phyloP scores from a whole-genome alignment of 768 basidiomycete genomes.

The Collybiopsis luxurians region DNA sequence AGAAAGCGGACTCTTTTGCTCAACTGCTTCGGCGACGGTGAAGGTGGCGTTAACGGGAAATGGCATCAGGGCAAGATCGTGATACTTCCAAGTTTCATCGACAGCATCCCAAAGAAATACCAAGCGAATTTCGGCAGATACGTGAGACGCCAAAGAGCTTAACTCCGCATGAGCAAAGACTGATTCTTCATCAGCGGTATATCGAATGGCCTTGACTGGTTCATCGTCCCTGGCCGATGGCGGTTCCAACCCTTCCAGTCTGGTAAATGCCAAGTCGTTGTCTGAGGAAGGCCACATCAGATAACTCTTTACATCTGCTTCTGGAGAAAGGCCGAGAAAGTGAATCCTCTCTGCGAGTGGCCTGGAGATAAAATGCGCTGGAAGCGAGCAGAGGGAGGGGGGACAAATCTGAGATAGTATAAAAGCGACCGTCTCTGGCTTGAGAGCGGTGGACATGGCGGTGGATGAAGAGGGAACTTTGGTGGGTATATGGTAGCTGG shows the following conservation, averaged over 20 bases:
- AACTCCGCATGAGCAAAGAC: constrained; percentile 50
- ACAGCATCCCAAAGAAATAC: constrained; percentile 64
- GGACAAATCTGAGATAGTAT: constrained; percentile 59
- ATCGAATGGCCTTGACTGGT: constrained; percentile 16
- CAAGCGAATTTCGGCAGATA: constrained; percentile 51
- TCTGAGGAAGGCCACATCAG: constrained; percentile 62
- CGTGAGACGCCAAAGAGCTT: constrained; percentile 24
- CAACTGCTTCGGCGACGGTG: constrained; percentile 15
- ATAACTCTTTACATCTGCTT: constrained; percentile 48
- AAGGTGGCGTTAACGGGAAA: constrained; percentile 48
- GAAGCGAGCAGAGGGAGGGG: constrained; percentile 44
- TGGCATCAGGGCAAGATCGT: constrained; percentile 67
- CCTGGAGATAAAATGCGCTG: constrained; percentile 57
- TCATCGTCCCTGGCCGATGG: constrained; percentile 16
- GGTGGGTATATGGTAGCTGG: too few species aligned
- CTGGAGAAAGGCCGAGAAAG: constrained; percentile 53
- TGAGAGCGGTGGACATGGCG: constrained; percentile 16
- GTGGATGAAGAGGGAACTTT: neutral
- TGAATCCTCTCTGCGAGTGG: constrained; percentile 62
- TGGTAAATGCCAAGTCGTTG: constrained; percentile 32
- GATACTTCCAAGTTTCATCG: constrained; percentile 60
- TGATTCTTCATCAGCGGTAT: constrained; percentile 43
- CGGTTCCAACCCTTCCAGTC: constrained; percentile 48
- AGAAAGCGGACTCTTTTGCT: neutral
- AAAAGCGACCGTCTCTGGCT: constrained; percentile 38